phyloP scores from a whole-genome alignment of 2,329 filamentous ascomycete genomes.

The Botryosphaeria dothidea region DNA sequence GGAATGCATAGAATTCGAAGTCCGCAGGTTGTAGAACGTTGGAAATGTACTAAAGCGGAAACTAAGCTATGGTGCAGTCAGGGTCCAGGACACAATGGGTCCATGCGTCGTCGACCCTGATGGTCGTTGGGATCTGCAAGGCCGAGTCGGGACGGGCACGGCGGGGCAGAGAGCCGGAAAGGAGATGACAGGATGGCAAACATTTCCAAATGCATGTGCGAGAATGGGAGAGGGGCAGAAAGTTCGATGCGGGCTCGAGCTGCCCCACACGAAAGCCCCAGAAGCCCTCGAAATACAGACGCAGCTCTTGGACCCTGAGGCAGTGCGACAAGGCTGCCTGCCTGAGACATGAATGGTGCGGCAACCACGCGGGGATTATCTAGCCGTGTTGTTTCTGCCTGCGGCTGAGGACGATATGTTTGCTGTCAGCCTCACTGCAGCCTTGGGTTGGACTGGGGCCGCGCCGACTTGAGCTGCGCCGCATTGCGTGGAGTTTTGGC shows the following conservation, averaged over 20 bases:
- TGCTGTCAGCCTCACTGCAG: conserved; percentile 1
- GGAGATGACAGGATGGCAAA: not conserved
- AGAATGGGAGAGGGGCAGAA: not conserved
- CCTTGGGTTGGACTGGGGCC: not conserved
- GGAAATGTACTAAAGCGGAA: not conserved
- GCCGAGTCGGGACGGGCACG: not conserved
- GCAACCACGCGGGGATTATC: not conserved
- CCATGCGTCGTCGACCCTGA: not conserved
- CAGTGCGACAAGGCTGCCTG: not conserved
- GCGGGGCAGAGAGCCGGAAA: not conserved
- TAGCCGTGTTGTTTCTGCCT: not conserved
- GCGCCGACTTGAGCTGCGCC: not conserved
- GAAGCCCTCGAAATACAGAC: not conserved
- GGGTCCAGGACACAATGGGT: not conserved
- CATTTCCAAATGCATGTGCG: not conserved
- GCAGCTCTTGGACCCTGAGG: not conserved
- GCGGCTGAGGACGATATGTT: not conserved
- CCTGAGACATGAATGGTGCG: not conserved
- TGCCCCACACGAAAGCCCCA: not conserved
- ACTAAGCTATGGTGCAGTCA: not conserved
- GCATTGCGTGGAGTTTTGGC: not conserved
- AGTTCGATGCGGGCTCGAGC: not conserved
- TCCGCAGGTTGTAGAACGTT: not conserved
- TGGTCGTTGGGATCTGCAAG: not conserved
- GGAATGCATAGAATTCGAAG: not conserved